Percentiles rank a stretch among this genome's conserved stretches.
Evolutionary conservation across 352 stramenopile genomes (phyloP).

Genomic region (Phytophthora ramorum): DNA sequence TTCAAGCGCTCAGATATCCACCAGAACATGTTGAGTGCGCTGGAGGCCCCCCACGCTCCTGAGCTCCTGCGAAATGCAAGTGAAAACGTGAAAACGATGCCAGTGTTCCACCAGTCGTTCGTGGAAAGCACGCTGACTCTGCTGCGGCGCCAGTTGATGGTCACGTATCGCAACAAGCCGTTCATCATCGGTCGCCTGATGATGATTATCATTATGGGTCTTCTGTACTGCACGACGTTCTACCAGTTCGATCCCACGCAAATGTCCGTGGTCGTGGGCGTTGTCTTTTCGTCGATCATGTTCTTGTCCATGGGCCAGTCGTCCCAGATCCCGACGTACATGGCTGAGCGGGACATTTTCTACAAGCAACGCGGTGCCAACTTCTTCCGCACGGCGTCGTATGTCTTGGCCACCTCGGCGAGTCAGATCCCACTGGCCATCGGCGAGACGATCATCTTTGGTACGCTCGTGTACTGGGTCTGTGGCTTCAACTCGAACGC

Average conservation of each 20-base stretch:
- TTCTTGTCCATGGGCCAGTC: constrained; percentile 76
- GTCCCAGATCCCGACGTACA: constrained; percentile 66
- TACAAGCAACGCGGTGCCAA: constrained; percentile 77
- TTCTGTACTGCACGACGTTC: constrained; percentile 53
- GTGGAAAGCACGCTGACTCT: neutral
- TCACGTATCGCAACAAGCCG: constrained; percentile 52
- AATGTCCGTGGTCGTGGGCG: constrained; percentile 53
- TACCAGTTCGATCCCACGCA: constrained; percentile 40
- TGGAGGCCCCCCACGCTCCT: neutral
- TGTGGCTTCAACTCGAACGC: constrained; percentile 36
- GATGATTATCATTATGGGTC: constrained; percentile 43
- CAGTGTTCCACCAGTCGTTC: too few relatives aligned
- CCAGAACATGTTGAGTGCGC: neutral
- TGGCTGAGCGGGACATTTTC: constrained; percentile 55
- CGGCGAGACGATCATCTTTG: constrained; percentile 66
- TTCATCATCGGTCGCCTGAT: constrained; percentile 36
- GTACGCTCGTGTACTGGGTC: constrained; percentile 51
- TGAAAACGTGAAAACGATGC: neutral
- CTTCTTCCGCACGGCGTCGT: constrained; percentile 69
- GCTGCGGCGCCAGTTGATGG: neutral
- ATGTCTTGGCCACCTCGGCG: constrained; percentile 38
- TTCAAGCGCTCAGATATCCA: neutral
- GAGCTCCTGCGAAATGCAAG: constrained; percentile 1
- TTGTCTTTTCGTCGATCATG: constrained; percentile 75
- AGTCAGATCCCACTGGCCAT: constrained; percentile 29